A percentile compares a stretch with the other conserved stretches of the same genome.
Conservation (phyloP, 345 rosid genomes). For the Linum lewisii region DNA sequence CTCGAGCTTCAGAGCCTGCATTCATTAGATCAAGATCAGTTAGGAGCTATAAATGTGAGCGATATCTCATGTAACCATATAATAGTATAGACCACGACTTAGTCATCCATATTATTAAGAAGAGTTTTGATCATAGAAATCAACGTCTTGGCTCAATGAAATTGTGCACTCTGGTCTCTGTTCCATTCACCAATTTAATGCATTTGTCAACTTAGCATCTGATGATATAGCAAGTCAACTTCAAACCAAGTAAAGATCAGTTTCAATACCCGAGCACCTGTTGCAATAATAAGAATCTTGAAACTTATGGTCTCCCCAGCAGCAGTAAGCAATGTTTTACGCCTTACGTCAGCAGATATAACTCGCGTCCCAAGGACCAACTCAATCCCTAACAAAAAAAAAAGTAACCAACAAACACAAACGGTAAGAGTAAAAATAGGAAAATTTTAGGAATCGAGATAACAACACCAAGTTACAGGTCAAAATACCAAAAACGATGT, state of each 20-base stretch:
- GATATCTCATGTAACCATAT: too few species aligned
- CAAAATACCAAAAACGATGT: too few species aligned
- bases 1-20: conserved; percentile 85
- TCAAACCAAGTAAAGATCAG: conserved; percentile 21
- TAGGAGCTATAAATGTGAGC: not conserved
- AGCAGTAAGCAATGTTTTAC: conserved; percentile 75
- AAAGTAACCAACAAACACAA: conserved; percentile 3
- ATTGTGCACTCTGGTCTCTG: too few species aligned
- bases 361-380: conserved; percentile 89
- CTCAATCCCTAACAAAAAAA: conserved; percentile 59
- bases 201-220: not conserved
- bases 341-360: conserved; percentile 80
- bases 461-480: too few species aligned
- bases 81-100: too few species aligned
- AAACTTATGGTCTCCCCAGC: conserved; percentile 92
- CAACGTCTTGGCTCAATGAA: too few species aligned
- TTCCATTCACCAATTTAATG: not conserved
- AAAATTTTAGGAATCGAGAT: too few species aligned
- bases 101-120: not conserved
- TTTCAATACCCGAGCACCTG: conserved; percentile 96
- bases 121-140: not conserved
- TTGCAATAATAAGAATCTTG: conserved; percentile 77
- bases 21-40: conserved; percentile 7
- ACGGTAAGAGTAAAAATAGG: not conserved
- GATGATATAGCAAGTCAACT: not conserved